Base-by-base conservation (phyloP, 768 basidiomycete genomes). In the Lyophyllum semitale region DNA sequence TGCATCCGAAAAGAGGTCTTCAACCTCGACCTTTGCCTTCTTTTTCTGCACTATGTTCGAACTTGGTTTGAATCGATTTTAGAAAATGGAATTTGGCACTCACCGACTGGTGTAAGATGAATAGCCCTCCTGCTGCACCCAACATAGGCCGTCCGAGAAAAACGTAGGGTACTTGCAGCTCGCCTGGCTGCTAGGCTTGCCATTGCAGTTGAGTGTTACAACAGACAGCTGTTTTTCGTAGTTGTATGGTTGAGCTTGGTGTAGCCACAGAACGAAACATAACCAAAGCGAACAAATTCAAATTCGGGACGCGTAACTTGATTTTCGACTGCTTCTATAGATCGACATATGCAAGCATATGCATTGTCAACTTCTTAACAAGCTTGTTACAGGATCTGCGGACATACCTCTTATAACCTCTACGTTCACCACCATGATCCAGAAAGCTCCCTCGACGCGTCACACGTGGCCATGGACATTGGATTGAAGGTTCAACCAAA, bases 1-100 rank as follows among this genome's bases (percentile, higher is more conserved):
- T 25, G 48, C 42, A 40, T 59, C 58, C 4, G 54, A 55, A 23
- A 59, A 59, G 11, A 59, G 37, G 43, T 59, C 58, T 25, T 59
- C 58, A 26, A 59, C 49, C 2, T 59, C 58, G 8, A 48, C 46
- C 22, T 18, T 47, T 1, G 54, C 56, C 6, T 11, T 37, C 47
- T 55, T 59, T 53, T 55, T 59, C 22, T 44, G 51, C 23, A 49
- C 58, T 59, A 11, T 23, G 2, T 20, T 26, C 18, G 22, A 40
- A 18, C 29, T 1, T 15, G n/a, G 17, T 26, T n/a, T 29, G 3
- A 13, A 29, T 6, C 43, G 6, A 27, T 7, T 30, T 15, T 22
- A 17, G 5, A 17, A 48, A 20, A 30, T 1, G 42, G 13, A 22
- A 9, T 11, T n/a, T 4, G 25, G 22, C 8, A 49, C 58, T 48